Evolutionary conservation across 352 stramenopile species (phyloP).

Genomic region (Saprolegnia diclina): DNA sequence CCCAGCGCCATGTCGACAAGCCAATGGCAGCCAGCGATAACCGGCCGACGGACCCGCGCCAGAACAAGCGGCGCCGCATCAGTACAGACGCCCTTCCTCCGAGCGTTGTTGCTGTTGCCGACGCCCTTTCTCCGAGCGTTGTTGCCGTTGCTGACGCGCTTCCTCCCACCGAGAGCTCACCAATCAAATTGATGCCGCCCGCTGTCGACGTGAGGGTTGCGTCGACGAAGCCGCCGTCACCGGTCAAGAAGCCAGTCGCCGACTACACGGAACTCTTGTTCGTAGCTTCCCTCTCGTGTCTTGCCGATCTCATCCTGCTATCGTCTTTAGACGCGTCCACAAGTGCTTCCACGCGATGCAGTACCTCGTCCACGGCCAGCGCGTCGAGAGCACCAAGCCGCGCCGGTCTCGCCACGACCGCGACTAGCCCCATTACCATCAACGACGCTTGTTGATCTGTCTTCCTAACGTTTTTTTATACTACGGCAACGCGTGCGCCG

Average conservation of each 20-base stretch:
- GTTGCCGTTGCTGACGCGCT: too few species aligned
- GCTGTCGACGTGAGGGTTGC: neutral
- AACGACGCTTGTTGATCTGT: neutral
- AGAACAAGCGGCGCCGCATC: too few species aligned
- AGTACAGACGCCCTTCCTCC: too few species aligned
- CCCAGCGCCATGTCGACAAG: too few species aligned
- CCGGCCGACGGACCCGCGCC: too few species aligned
- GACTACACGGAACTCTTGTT: slow-evolving; percentile 18
- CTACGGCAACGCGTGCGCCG: slow-evolving; percentile 31
- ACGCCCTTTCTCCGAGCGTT: too few species aligned
- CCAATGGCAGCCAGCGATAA: too few species aligned
- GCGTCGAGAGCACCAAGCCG: neutral
- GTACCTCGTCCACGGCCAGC: slow-evolving; percentile 13
- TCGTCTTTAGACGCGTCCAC: slow-evolving; percentile 14
- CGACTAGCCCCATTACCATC: too few species aligned
- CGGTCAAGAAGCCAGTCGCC: neutral
- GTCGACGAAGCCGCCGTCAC: too few species aligned
- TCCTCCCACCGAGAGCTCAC: neutral
- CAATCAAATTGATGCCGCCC: neutral
- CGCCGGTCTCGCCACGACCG: neutral
- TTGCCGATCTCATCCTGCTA: neutral
- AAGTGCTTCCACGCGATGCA: slow-evolving; percentile 12
- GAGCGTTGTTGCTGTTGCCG: too few species aligned
- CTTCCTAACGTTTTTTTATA: neutral
- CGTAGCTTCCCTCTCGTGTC: neutral